Evolutionary conservation across 345 rosid species (phyloP).

Genomic region (Theobroma cacao): DNA sequence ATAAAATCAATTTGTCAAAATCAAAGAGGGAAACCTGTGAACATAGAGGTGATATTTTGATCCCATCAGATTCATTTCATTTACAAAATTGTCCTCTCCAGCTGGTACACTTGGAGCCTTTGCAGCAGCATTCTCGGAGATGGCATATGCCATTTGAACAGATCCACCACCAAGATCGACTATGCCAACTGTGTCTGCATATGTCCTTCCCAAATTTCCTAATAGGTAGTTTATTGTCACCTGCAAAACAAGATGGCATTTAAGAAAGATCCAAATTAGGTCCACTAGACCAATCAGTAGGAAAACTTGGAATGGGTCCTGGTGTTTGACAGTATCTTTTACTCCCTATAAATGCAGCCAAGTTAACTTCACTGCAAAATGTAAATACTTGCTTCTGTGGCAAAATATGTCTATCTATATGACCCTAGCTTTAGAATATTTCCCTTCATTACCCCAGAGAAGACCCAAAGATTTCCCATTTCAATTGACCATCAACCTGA

Average conservation of each 20-base stretch:
- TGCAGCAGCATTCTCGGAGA: constrained; percentile 74
- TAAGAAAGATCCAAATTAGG: background rate
- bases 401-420: background rate
- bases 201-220: constrained; percentile 74
- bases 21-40: constrained; percentile 61
- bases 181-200: constrained; percentile 82
- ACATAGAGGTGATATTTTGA: constrained; percentile 83
- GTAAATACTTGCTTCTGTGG: background rate
- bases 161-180: constrained; percentile 99
- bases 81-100: constrained; percentile 82
- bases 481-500: background rate
- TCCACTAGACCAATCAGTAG: background rate
- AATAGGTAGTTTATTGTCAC: constrained; percentile 89
- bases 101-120: constrained; percentile 58
- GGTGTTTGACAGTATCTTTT: background rate
- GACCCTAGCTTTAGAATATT: background rate
- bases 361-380: background rate
- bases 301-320: background rate
- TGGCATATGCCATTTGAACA: constrained; percentile 99
- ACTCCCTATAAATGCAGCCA: background rate
- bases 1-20: constrained; percentile 8
- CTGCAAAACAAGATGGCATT: constrained; percentile 37
- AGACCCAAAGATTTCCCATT: background rate
- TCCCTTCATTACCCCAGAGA: background rate
- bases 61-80: constrained; percentile 76